Evolutionary conservation across 345 rosid genomes (phyloP), one percentile per base, ranked within the genome.

Genomic region (Citrus australasica): DNA sequence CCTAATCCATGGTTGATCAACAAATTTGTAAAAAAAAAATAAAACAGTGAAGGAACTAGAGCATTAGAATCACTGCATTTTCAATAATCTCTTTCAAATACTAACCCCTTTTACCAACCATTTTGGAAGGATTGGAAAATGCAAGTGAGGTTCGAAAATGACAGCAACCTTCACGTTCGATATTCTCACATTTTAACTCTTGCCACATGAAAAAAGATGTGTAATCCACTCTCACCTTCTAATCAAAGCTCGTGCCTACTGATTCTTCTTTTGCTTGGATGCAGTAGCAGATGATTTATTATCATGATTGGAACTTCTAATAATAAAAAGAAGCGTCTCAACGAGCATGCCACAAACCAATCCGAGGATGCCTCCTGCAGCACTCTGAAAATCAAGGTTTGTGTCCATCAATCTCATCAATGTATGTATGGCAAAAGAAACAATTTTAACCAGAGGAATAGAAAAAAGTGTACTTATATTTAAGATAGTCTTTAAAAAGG

Each of bases 321-420:
- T 91, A 9, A 95, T 90, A 86, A 93, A 95, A 61, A 93, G 89
- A 83, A 95, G 87, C 4, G 97, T 95, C 80, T 95, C 99, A 35
- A 95, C 88, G 37, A 95, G 96, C 99, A 95, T 95, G 42, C 89
- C 97, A 11, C 80, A 48, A 80, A 95, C 99, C 80, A 95, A 77
- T 74, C 97, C 98, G 76, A 95, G 93, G 79, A 95, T 90, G 64
- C 98, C 99, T 82, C 99, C 99, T 79, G 96, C 93, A 68, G 97
- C 96, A 85, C 90, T 92, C 99, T 92, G 88, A 48, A 82, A 83
- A 56, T 7, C 24, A 40, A 55, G 25, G 25, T 25, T 64, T 25
- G 13, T 9, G 40, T 38, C 24, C 32, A 53, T 60, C 14, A 19
- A 22, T 35, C 28, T 76, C 61, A 72, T 48, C 11, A 62, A n/a